phyloP scores from a whole-genome alignment of 2,329 filamentous ascomycete genomes.

The Aspergillus brasiliensis region DNA sequence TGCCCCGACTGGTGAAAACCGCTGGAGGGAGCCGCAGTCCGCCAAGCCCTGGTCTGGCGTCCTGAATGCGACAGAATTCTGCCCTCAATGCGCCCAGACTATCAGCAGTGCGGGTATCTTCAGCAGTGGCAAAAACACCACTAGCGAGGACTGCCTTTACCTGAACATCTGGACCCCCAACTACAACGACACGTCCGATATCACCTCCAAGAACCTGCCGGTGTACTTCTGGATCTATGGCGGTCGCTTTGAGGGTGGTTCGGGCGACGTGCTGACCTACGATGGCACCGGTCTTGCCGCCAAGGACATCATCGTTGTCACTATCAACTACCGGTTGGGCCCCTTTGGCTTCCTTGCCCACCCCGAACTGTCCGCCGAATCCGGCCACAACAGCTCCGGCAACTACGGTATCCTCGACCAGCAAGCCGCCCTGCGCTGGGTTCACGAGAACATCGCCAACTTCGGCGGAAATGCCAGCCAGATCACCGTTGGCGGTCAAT shows the following conservation, averaged over 20 bases:
- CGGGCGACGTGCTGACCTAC: conserved; percentile 22
- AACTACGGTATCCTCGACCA: conserved; percentile 33
- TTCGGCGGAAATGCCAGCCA: conserved; percentile 28
- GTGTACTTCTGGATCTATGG: conserved; percentile 25
- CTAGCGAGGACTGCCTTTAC: conserved; percentile 30
- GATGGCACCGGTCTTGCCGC: conserved; percentile 24
- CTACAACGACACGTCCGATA: conserved; percentile 16
- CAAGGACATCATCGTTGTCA: conserved; percentile 27
- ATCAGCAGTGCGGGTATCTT: conserved; percentile 23
- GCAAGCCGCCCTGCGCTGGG: conserved; percentile 25
- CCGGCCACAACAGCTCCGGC: conserved; percentile 30
- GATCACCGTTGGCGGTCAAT: conserved; percentile 33
- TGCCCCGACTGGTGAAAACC: conserved; percentile 12
- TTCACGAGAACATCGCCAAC: conserved; percentile 23
- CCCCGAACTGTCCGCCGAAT: conserved; percentile 27
- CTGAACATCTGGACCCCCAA: conserved; percentile 30
- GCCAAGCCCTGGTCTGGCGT: conserved; percentile 14
- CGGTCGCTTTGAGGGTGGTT: conserved; percentile 20
- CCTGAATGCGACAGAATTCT: conserved; percentile 19
- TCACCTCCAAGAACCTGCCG: conserved; percentile 26
- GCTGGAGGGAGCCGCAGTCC: conserved; percentile 11
- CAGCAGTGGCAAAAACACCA: conserved; percentile 34
- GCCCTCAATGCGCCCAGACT: conserved; percentile 29
- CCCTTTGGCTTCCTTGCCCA: conserved; percentile 33
- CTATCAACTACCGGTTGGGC: conserved; percentile 36